Conservation (phyloP, 352 stramenopile species). For the Phytophthora tentaculata region DNA sequence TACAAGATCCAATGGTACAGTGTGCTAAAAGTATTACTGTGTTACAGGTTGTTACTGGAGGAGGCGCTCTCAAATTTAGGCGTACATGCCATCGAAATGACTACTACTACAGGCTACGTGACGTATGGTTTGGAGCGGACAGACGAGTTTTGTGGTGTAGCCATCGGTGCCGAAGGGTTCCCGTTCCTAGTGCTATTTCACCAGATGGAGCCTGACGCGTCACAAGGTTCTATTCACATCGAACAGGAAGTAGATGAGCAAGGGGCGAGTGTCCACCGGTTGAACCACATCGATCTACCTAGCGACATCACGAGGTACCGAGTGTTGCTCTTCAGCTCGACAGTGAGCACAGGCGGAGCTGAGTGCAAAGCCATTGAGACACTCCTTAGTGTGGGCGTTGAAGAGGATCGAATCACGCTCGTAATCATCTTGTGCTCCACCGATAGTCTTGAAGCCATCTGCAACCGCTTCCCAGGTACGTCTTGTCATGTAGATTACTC, state of each 20-base stretch:
- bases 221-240: slow-evolving; percentile 40
- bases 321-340: slow-evolving; percentile 47
- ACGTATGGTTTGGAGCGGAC: slow-evolving; percentile 31
- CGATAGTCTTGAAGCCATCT: slow-evolving; percentile 36
- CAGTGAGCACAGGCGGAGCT: slow-evolving; percentile 25
- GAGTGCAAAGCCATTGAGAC: slow-evolving; percentile 44
- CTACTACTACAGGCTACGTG: slow-evolving; percentile 27
- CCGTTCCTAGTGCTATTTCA: slow-evolving; percentile 53
- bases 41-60: slow-evolving; percentile 53
- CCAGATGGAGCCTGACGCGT: slow-evolving; percentile 50
- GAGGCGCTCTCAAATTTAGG: slow-evolving; percentile 46
- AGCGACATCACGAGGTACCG: slow-evolving; percentile 30
- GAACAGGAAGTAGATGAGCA: slow-evolving; percentile 13
- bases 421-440: slow-evolving; percentile 39
- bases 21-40: too few relatives aligned
- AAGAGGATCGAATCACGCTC: slow-evolving; percentile 42
- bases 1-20: too few relatives aligned
- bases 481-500: not conserved
- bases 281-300: slow-evolving; percentile 43
- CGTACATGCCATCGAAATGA: slow-evolving; percentile 36
- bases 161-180: slow-evolving; percentile 43
- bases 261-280: slow-evolving; percentile 5
- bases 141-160: slow-evolving; percentile 42
- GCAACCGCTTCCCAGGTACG: slow-evolving; percentile 45
- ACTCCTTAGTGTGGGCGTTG: slow-evolving; percentile 30